Evolutionary conservation across 1,284 basidiomycete genomes (phyloP).

Genomic region (Athelia psychrophila): DNA sequence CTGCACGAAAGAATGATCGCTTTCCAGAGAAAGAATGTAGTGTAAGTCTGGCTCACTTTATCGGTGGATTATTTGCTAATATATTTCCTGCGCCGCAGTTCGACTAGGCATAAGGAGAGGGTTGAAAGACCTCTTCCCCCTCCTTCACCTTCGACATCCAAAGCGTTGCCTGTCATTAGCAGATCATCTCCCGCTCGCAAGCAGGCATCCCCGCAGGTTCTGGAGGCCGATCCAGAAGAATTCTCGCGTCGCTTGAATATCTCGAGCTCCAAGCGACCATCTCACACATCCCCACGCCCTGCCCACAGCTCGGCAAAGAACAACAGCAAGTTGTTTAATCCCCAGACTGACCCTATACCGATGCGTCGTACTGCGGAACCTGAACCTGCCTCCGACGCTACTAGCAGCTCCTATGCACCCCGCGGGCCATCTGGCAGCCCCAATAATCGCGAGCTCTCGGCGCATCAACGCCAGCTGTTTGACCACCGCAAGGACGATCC

Average conservation of each 20-base stretch:
- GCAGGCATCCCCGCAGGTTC: conserved; percentile 25
- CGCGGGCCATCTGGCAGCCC: conserved; percentile 29
- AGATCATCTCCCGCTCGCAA: conserved; percentile 26
- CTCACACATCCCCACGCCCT: conserved; percentile 34
- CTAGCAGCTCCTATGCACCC: conserved; percentile 49
- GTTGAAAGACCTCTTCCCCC: conserved; percentile 37
- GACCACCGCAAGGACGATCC: conserved; percentile 86
- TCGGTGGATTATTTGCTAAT: background rate
- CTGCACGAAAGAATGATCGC: background rate
- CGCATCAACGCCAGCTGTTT: conserved; percentile 62
- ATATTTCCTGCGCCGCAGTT: conserved; percentile 26
- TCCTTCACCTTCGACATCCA: conserved; percentile 24
- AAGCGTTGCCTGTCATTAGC: conserved; percentile 21
- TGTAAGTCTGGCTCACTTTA: background rate
- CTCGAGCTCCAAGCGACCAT: conserved; percentile 42
- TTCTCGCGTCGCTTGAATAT: conserved; percentile 70
- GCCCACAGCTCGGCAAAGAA: conserved; percentile 25
- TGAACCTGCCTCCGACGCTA: conserved; percentile 55
- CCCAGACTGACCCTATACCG: conserved; percentile 64
- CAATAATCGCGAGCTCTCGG: conserved; percentile 31
- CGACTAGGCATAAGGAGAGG: conserved; percentile 44
- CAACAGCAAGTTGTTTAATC: conserved; percentile 64
- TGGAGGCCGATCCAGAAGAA: conserved; percentile 62
- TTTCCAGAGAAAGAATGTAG: background rate
- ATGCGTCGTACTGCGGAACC: conserved; percentile 60